Base-by-base conservation (phyloP, 2,329 filamentous ascomycete species). In the Furcasterigmium sp. region DNA sequence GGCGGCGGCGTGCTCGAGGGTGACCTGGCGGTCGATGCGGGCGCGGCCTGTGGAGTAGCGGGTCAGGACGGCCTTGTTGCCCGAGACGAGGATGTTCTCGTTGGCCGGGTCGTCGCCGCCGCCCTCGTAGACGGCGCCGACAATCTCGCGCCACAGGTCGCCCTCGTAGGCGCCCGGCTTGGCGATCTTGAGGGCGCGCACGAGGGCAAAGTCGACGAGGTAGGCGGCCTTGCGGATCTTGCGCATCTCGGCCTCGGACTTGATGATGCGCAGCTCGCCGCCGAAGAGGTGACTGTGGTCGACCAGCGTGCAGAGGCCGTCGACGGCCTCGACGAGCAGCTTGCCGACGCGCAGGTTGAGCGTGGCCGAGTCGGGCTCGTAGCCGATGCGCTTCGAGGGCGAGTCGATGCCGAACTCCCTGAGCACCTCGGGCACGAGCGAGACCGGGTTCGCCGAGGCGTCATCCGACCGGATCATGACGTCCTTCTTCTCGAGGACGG, bases 51-150 rank as follows among this genome's bases (percentile, higher is more conserved):
- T 57, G 1, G 57, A 60, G 35, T 60, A 60, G 9, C 57, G 54
- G n/a, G 57, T 60, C 4, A 60, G 51, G 18, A 60, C 57, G 2
- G 56, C 57, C 41, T 60, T 58, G 37, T 60, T 60, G 5, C 57
- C 57, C 2, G 57, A 59, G 9, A 61, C 57, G 21, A 62, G 54
- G 32, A 62, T 61, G 41, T 62, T 62, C 41, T 61, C 56, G 26
- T 61, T 61, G 9, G 59, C 56, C 6, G 59, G 59, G 45, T 61
- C 57, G 40, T 62, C 58, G n/a, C 58, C 58, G n/a, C 58, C 58
- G 8, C 58, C 57, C 34, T 61, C 58, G 40, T 62, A 62, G 29
- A 62, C 59, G 8, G 58, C 61, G 19, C 58, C 58, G 9, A 55
- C 51, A 34, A 62, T 56, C 42, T 62, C 59, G 6, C 57, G 52